These are phyloP conservation scores for Penicillium sp. DNA, from an alignment of 2,329 filamentous ascomycete species.

Conservation along the genomic window DNA sequence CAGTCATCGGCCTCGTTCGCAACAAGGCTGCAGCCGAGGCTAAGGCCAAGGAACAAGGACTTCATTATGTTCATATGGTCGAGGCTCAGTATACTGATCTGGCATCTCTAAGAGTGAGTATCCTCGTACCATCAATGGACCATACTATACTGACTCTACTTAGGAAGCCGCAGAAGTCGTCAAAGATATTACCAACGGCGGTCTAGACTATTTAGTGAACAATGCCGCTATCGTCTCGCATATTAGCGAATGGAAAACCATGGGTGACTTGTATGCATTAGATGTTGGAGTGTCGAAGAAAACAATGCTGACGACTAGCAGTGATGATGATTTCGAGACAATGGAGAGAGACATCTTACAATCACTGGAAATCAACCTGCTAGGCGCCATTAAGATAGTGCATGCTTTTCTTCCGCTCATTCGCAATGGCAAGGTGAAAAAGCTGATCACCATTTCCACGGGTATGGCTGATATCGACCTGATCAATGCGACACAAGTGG, in stretches of 20 bases:
- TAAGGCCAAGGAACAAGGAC: not conserved
- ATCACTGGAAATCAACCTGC: conserved; percentile 50
- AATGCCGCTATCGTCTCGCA: conserved; percentile 47
- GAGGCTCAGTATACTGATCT: conserved; percentile 7
- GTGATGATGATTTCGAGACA: conserved; percentile 13
- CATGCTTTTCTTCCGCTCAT: conserved; percentile 57
- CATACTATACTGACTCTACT: not conserved
- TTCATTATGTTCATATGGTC: conserved; percentile 6
- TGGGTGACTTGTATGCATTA: not conserved
- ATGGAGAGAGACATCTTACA: conserved; percentile 37
- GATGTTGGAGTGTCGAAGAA: not conserved
- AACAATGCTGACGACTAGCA: not conserved
- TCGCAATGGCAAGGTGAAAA: conserved; percentile 52
- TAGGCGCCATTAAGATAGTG: conserved; percentile 55
- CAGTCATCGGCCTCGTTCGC: conserved; percentile 5
- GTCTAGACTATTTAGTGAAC: conserved; percentile 54
- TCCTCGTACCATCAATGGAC: not conserved
- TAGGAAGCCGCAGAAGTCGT: conserved; percentile 20
- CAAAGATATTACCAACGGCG: conserved; percentile 21
- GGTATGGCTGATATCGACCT: conserved; percentile 52
- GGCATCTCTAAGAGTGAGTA: conserved; percentile 1
- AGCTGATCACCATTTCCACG: conserved; percentile 53
- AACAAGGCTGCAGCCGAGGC: conserved; percentile 3
- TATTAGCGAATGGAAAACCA: not conserved
- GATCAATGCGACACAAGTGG: conserved; percentile 38